A percentile compares a stretch with the other conserved stretches of the same genome.
phyloP scores from a whole-genome alignment of 345 rosid species.

The Ceriops decandra region DNA sequence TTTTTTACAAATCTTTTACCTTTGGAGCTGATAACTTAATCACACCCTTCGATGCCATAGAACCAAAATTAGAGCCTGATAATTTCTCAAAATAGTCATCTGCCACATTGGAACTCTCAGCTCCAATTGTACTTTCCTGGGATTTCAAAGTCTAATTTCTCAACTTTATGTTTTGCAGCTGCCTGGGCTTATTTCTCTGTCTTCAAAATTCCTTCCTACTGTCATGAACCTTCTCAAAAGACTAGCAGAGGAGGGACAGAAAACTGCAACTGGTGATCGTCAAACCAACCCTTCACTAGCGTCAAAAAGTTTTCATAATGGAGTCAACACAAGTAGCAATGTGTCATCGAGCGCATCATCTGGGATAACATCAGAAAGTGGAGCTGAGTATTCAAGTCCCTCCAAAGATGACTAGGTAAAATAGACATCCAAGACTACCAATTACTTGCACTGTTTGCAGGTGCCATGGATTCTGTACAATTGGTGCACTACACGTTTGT shows the following conservation, averaged over 20 bases:
- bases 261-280: conserved; percentile 38
- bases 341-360: conserved; percentile 54
- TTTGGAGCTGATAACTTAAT: no score
- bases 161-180: conserved; percentile 40
- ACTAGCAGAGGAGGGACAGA: conserved; percentile 71
- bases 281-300: conserved; percentile 34
- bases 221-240: conserved; percentile 83
- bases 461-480: conserved; percentile 15
- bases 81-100: no score
- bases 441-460: conserved; percentile 4
- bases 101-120: no score
- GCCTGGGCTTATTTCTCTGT: conserved; percentile 78
- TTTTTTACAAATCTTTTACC: no score
- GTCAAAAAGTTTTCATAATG: conserved; percentile 37
- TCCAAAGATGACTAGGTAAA: conserved; percentile 50
- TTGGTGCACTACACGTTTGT: conserved; percentile 3
- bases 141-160: not conserved
- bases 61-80: no score
- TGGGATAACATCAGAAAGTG: conserved; percentile 31
- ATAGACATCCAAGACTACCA: not conserved
- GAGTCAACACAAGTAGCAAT: conserved; percentile 34
- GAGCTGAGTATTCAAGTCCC: conserved; percentile 39
- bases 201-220: conserved; percentile 80
- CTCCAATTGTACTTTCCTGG: not conserved
- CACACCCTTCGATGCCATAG: no score